Conservation (phyloP, 176 grass and related monocot genomes). For the Typha latifolia region DNA sequence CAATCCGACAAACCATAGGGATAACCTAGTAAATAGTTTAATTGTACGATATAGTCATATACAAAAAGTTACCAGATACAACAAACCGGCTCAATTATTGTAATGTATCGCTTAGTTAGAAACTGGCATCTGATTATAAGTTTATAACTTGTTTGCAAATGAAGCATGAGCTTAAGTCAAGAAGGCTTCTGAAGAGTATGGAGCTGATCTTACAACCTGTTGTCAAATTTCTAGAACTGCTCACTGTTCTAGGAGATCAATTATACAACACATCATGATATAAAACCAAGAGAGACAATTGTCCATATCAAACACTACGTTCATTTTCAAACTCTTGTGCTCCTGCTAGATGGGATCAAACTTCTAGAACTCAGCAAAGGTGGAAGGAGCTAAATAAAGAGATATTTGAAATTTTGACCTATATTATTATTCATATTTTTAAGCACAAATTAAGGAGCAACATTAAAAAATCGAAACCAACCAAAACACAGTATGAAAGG, state of each 20-base stretch:
- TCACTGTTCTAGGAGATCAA: background rate
- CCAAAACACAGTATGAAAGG: no score
- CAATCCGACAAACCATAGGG: no score
- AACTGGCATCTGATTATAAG: background rate
- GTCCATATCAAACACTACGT: background rate
- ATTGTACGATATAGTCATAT: no score
- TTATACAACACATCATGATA: background rate
- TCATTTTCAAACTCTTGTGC: background rate
- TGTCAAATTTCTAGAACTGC: background rate
- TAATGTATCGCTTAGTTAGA: no score
- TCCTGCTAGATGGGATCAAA: background rate
- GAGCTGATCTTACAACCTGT: background rate
- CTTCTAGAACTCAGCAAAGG: background rate
- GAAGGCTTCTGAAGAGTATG: background rate
- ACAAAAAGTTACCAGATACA: no score
- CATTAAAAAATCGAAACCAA: no score
- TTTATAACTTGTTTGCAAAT: background rate
- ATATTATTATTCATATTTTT: no score
- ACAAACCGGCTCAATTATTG: no score
- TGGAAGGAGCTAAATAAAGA: no score
- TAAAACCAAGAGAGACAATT: background rate
- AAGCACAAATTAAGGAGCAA: no score
- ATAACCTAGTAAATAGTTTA: no score
- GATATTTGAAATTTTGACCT: no score
- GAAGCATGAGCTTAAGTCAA: background rate